Conservation (phyloP, 768 basidiomycete species). For the Leccinum boreale region DNA sequence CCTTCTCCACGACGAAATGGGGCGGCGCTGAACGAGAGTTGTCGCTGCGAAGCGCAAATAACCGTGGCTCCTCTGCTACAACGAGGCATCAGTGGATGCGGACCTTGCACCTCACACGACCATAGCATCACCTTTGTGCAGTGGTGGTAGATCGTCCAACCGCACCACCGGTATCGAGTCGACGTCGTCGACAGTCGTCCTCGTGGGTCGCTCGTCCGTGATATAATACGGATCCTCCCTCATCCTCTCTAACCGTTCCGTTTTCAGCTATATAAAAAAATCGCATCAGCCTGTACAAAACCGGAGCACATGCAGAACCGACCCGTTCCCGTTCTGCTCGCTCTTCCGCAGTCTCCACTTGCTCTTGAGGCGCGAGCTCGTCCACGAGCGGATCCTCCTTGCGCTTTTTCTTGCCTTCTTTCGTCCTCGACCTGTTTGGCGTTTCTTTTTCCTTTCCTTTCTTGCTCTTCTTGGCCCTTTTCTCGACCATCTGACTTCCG, state of each 20-base stretch:
- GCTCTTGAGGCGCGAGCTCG: constrained; percentile 40
- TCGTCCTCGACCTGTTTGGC: constrained; percentile 25
- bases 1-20: constrained; percentile 65
- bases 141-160: constrained; percentile 64
- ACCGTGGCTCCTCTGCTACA: constrained; percentile 32
- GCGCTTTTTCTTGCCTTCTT: constrained; percentile 46
- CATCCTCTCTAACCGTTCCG: constrained; percentile 70
- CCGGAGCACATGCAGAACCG: constrained; percentile 16
- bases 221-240: constrained; percentile 93
- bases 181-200: constrained; percentile 52
- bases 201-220: constrained; percentile 54
- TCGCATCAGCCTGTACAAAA: constrained; percentile 2
- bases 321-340: constrained; percentile 62
- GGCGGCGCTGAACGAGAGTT: constrained; percentile 39
- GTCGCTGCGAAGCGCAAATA: constrained; percentile 45
- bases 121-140: constrained; percentile 29
- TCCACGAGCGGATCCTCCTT: constrained; percentile 21
- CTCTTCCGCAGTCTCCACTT: constrained; percentile 56
- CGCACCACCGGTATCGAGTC: constrained; percentile 90
- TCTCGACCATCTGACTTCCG: constrained; percentile 37
- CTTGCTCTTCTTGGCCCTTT: constrained; percentile 41
- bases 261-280: constrained; percentile 52
- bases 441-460: constrained; percentile 47
- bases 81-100: constrained; percentile 23
- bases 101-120: neutral